A percentile compares a stretch with the other conserved stretches of the same genome.
phyloP scores from a whole-genome alignment of 495 filamentous ascomycete genomes.

The Bathelium albidoporum region DNA sequence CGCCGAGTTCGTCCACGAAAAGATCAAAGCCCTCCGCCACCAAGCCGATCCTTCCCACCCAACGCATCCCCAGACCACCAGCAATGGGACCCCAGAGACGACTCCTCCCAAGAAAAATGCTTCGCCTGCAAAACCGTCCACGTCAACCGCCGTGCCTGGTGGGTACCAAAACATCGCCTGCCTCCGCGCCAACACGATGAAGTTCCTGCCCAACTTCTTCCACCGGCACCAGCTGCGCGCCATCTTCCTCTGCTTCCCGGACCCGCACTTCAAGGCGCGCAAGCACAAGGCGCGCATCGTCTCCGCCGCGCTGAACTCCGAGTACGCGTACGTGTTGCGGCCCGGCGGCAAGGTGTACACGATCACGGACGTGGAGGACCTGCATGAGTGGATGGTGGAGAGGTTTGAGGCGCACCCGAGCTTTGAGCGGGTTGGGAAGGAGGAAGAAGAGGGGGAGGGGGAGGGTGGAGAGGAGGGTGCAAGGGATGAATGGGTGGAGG shows the following conservation, averaged over 20 bases:
- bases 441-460: constrained; percentile 21
- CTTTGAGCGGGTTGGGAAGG: constrained; percentile 47
- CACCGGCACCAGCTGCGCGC: constrained; percentile 60
- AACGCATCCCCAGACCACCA: constrained; percentile 15
- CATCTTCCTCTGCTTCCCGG: constrained; percentile 96
- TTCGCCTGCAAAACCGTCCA: neutral
- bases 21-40: constrained; percentile 66
- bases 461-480: no score
- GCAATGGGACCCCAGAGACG: no score
- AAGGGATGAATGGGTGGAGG: constrained; percentile 60
- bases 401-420: constrained; percentile 65
- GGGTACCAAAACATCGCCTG: constrained; percentile 78
- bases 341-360: constrained; percentile 86
- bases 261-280: constrained; percentile 93
- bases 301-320: constrained; percentile 72
- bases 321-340: constrained; percentile 81
- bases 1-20: constrained; percentile 75
- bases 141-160: constrained; percentile 26
- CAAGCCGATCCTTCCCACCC: constrained; percentile 41
- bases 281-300: constrained; percentile 97
- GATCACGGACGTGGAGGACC: constrained; percentile 92
- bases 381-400: constrained; percentile 83
- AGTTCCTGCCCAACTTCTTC: constrained; percentile 96
- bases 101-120: no score
- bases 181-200: constrained; percentile 91